Evolutionary conservation across 2,329 filamentous ascomycete genomes (phyloP), one percentile per base, ranked within the genome.

Genomic region (Ophiosphaerella narmari): DNA sequence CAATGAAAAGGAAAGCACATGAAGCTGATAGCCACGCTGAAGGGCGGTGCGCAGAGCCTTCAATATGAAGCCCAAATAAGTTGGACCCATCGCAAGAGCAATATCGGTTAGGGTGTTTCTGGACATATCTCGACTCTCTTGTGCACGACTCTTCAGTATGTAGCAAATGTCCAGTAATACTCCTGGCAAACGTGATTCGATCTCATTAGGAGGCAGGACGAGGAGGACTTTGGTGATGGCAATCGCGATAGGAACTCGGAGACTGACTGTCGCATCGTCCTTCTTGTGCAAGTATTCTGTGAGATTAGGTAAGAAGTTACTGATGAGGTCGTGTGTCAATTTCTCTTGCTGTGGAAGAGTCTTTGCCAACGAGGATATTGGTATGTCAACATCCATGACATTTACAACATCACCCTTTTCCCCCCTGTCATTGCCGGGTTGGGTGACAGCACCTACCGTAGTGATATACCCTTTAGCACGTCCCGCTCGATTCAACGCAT

Each of bases 1-100:
- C 70, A 99, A 84, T 0, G 94, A 97, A 71, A 90, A 99, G 0
- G 93, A 97, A 21, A 99, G 79, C 8, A 99, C 91, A 71, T 99
- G 94, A 34, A 97, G 82, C 66, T 99, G 94, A 66, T 95, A 96
- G 4, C 94, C 94, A 63, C 87, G 84, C 39, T 86, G 87, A 11
- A 99, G 80, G 6, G 93, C 90, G 49, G 88, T 87, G 42, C 91
- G 83, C 21, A 99, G 78, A 69, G 97, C 92, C 67, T 92, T 95
- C 50, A 99, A 78, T n/a, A 99, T 86, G 71, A 97, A 97, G 2
- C 89, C 89, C 63, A 99, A 88, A 70, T 90, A 95, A 1, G 84
- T 80, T 0, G 93, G 84, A 0, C 94, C 94, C 34, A 97, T 81
- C 31, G 96, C 80, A 9, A 84, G 81, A 8, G 91, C 84, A 59